These are phyloP conservation scores for Fusarium pseudocircinatum DNA, from an alignment of 2,329 filamentous ascomycete species.

Conservation along the genomic window DNA sequence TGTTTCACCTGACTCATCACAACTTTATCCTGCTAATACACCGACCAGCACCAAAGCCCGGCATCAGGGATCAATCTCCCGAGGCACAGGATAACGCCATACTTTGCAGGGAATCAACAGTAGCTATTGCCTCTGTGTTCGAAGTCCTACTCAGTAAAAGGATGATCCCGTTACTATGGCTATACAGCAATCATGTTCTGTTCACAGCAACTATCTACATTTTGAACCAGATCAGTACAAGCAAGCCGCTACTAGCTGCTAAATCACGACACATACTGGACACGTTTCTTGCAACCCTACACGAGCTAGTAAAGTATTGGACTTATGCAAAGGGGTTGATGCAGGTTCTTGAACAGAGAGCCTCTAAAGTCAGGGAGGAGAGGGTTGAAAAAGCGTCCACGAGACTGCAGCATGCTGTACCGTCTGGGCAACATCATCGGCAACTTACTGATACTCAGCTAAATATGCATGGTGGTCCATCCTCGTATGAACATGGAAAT, in stretches of 20 bases:
- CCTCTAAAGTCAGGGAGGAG: not conserved
- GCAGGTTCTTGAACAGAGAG: slow-evolving; percentile 2
- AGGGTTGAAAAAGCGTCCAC: not conserved
- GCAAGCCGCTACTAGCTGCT: not conserved
- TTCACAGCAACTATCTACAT: slow-evolving; percentile 16
- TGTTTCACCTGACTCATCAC: not conserved
- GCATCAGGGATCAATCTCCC: fast-evolving
- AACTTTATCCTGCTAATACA: slow-evolving; percentile 7
- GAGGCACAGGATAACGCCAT: not conserved
- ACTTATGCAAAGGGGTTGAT: not conserved
- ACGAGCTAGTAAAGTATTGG: slow-evolving; percentile 5
- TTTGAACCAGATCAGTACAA: not conserved
- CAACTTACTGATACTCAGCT: not conserved
- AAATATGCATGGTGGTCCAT: not conserved
- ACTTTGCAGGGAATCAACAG: slow-evolving; percentile 2
- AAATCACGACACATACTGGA: slow-evolving; percentile 1
- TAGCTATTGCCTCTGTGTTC: slow-evolving; percentile 1
- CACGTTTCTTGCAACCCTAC: not conserved
- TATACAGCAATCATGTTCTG: slow-evolving; percentile 10
- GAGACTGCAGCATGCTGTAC: not conserved
- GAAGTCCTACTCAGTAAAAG: not conserved
- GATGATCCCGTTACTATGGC: not conserved
- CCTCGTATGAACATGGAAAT: not conserved
- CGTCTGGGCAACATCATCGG: not conserved
- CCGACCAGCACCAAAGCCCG: not conserved